Evolutionary conservation across 768 basidiomycete species (phyloP).

Genomic region (Boletus edulis): DNA sequence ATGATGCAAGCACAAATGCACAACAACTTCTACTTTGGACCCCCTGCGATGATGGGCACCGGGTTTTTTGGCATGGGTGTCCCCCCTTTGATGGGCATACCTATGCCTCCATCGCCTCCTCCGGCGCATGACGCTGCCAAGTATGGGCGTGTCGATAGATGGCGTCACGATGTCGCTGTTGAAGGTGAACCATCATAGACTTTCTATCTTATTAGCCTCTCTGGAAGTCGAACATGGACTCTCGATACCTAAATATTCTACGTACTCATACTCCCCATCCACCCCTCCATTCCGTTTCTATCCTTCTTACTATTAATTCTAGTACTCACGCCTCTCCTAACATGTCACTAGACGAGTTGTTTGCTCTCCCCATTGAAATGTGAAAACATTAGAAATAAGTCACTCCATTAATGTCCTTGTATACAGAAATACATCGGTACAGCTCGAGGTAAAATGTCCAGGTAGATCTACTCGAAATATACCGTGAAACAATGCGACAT

Average conservation of each 20-base stretch:
- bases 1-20: conserved; percentile 79
- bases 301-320: neutral
- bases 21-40: conserved; percentile 69
- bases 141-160: conserved; percentile 71
- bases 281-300: neutral
- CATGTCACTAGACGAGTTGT: neutral
- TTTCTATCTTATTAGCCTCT: conserved; percentile 6
- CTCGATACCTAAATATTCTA: conserved; percentile 6
- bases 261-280: neutral
- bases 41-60: conserved; percentile 65
- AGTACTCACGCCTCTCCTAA: conserved; percentile 1
- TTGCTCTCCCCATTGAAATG: neutral
- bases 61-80: conserved; percentile 58
- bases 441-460: conserved; percentile 30
- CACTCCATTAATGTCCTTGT: conserved; percentile 36
- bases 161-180: conserved; percentile 76
- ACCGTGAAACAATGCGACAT: conserved; percentile 34
- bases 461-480: conserved; percentile 37
- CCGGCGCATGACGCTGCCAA: conserved; percentile 64
- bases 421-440: conserved; percentile 36
- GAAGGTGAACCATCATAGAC: conserved; percentile 49
- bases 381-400: conserved; percentile 30
- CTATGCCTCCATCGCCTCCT: conserved; percentile 53
- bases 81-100: conserved; percentile 41
- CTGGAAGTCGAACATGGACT: conserved; percentile 11